phyloP scores from a whole-genome alignment of 768 basidiomycete species.

The Porphyrellus cyaneotinctus region DNA sequence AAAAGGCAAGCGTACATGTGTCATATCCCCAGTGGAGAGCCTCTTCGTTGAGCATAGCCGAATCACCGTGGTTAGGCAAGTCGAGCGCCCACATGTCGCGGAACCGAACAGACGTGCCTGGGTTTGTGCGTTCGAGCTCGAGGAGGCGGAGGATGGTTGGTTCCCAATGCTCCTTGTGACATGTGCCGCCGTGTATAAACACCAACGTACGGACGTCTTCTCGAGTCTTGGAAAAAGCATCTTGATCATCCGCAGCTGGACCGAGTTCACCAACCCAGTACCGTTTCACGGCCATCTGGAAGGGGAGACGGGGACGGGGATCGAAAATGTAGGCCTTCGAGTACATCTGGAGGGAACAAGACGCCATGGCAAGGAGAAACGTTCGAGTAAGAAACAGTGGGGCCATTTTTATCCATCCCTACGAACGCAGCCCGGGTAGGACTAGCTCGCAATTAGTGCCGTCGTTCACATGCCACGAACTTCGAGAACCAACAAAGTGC shows the following conservation, averaged over 20 bases:
- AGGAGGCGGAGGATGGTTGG: slow-evolving; percentile 1
- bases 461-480: too few species aligned
- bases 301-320: background rate
- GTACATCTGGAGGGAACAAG: background rate
- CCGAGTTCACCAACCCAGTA: background rate
- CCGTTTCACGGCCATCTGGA: background rate
- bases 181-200: background rate
- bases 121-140: background rate
- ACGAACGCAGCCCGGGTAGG: too few species aligned
- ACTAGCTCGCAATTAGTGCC: too few species aligned
- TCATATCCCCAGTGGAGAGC: background rate
- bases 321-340: background rate
- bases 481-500: too few species aligned
- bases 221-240: background rate
- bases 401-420: too few species aligned
- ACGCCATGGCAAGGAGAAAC: too few species aligned
- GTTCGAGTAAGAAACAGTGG: too few species aligned
- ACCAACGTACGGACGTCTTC: background rate
- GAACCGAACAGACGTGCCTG: background rate
- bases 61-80: slow-evolving; percentile 9
- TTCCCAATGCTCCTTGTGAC: slow-evolving; percentile 12
- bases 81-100: slow-evolving; percentile 11
- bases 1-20: background rate
- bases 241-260: background rate
- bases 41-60: slow-evolving; percentile 10